Evolutionary conservation across 805 yeast species (phyloP), one percentile per base, ranked within the genome.

Genomic region (Helenozyma rhizophorensis): DNA sequence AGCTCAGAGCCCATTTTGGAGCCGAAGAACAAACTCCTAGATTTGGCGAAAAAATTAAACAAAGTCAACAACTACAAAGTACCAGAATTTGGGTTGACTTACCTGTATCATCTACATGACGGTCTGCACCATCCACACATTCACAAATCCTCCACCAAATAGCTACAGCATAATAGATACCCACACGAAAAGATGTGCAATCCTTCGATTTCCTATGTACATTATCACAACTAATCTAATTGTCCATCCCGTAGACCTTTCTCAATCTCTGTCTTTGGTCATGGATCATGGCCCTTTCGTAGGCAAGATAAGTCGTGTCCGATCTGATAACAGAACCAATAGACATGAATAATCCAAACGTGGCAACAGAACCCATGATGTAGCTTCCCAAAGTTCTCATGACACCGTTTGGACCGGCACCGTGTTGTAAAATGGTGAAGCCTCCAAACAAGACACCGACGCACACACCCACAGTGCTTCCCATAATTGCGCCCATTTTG

Each of bases 401-500:
- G 36, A 86, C 86, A 36, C 99, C 99, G 54, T 86, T 84, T 30
- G 99, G 98, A 10, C 96, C 96, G n/a, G 98, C 93, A 13, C 99
- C 99, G 47, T 83, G 80, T 36, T 88, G 89, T 45, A 87, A 60
- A 47, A 94, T 83, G 37, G 96, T 82, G 53, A 85, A 79, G 15
- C 96, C 95, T 32, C 97, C 98, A 59, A 90, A 93, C 45, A 94
- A 67, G 29, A 90, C 82, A 42, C 98, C 98, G 24, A 90, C 87
- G 53, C 94, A 93, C 8, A 88, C 93, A 45, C 98, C 98, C 22
- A 82, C 89, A 22, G 87, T 76, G 37, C 79, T 66, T 43, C 99
- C 99, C 97, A 93, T 93, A 68, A 90, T 68, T 40, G 88, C 81
- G 34, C 99, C 99, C 97, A 93, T 93, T 67, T 93, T 93, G 76